These are phyloP conservation scores for Sporothrix globosa DNA, from an alignment of 2,329 filamentous ascomycete genomes.

Conservation along the genomic window DNA sequence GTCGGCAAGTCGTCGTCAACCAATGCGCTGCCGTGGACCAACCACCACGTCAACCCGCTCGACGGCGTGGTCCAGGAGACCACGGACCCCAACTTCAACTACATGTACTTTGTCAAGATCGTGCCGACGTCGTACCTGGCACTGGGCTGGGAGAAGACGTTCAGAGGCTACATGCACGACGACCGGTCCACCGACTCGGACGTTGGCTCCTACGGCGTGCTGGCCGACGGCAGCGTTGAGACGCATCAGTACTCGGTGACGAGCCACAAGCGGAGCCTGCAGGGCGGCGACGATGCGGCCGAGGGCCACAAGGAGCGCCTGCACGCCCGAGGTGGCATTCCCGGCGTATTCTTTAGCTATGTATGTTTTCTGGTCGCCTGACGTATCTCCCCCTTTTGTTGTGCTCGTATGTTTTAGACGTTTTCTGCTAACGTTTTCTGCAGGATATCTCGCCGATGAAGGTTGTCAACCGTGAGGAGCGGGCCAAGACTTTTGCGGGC, in stretches of 20 bases:
- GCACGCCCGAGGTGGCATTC: constrained; percentile 89
- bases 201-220: constrained; percentile 69
- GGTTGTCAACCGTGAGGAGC: constrained; percentile 93
- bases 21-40: constrained; percentile 68
- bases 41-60: constrained; percentile 89
- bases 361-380: constrained; percentile 58
- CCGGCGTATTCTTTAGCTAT: constrained; percentile 98
- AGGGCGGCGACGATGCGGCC: constrained; percentile 78
- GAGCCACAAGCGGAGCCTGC: constrained; percentile 86
- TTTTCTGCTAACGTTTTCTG: background rate
- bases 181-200: constrained; percentile 52
- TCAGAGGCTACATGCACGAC: constrained; percentile 44
- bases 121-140: constrained; percentile 94
- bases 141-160: constrained; percentile 77
- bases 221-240: constrained; percentile 79
- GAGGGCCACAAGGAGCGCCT: constrained; percentile 91
- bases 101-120: constrained; percentile 99
- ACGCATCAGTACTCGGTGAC: constrained; percentile 99
- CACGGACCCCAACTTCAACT: constrained; percentile 84
- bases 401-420: background rate
- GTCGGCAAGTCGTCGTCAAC: constrained; percentile 42
- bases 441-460: constrained; percentile 99
- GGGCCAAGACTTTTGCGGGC: constrained; percentile 83
- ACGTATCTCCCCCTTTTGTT: background rate
- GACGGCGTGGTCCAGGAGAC: constrained; percentile 79